These are phyloP conservation scores for Glycine soja DNA, from an alignment of 306 rosid genomes.

Conservation along the genomic window DNA sequence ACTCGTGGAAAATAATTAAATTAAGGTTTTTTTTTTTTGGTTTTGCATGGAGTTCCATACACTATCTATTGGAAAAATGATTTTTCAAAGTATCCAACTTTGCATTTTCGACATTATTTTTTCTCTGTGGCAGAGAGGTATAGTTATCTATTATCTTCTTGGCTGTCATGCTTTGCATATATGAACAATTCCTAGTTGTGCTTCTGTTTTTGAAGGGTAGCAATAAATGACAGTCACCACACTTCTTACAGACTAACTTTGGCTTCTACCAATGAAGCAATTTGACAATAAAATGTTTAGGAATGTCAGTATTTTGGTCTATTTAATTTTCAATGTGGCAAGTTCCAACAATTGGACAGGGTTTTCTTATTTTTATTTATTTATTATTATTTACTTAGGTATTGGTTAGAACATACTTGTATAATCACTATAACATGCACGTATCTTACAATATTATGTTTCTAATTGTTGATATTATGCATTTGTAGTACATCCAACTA, in stretches of 20 bases:
- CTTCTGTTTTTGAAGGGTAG: conserved; percentile 17
- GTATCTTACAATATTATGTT: conserved; percentile 7
- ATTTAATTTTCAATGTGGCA: conserved; percentile 21
- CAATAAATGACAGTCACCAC: conserved; percentile 20
- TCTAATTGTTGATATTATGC: conserved; percentile 46
- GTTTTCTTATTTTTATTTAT: not conserved
- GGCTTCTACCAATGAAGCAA: conserved; percentile 12
- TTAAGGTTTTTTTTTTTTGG: conserved; percentile 5
- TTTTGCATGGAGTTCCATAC: conserved; percentile 64
- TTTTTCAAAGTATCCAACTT: conserved; percentile 55
- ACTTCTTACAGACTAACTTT: conserved; percentile 8
- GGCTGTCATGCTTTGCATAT: conserved; percentile 30
- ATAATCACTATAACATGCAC: conserved; percentile 23
- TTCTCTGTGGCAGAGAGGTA: conserved; percentile 61
- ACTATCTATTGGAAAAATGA: conserved; percentile 60
- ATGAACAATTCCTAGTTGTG: not conserved
- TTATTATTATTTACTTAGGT: conserved; percentile 11
- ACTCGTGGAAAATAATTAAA: conserved; percentile 27
- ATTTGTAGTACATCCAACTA: conserved; percentile 84
- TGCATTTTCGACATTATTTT: conserved; percentile 58
- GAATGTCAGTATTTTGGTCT: conserved; percentile 9
- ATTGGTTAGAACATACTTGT: conserved; percentile 40
- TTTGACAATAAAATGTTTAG: conserved; percentile 3
- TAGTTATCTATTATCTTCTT: conserved; percentile 21
- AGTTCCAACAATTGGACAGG: conserved; percentile 16